A percentile compares a stretch with the other conserved stretches of the same genome.
Evolutionary conservation across 1,284 basidiomycete genomes (phyloP).

Genomic region (Leccinum solheimii): DNA sequence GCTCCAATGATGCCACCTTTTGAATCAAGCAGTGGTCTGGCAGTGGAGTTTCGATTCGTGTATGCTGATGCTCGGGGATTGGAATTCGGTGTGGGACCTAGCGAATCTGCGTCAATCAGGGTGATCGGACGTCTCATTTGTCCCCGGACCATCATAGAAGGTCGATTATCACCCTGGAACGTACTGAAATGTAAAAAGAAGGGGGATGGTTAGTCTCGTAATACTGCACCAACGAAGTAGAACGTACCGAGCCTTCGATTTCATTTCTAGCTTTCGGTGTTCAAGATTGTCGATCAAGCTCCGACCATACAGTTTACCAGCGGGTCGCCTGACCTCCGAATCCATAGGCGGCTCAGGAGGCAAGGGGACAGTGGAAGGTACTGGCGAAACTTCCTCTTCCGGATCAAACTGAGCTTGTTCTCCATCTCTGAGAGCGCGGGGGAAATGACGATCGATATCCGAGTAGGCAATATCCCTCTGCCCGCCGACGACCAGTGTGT

Average conservation of each 20-base stretch:
- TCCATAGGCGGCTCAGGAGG: constrained; percentile 29
- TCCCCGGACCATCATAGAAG: constrained; percentile 80
- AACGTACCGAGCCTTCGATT: constrained; percentile 67
- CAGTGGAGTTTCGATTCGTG: constrained; percentile 49
- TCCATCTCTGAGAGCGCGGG: constrained; percentile 68
- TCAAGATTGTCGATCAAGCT: constrained; percentile 83
- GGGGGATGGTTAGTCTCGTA: constrained; percentile 10
- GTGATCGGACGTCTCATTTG: constrained; percentile 57
- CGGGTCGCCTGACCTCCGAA: constrained; percentile 45
- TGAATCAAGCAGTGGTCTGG: constrained; percentile 62
- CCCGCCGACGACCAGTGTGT: constrained; percentile 66
- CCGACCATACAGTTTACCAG: constrained; percentile 77
- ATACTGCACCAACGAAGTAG: constrained; percentile 3
- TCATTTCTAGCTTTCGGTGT: constrained; percentile 70
- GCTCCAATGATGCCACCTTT: constrained; percentile 37
- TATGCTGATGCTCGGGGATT: constrained; percentile 37
- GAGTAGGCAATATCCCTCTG: constrained; percentile 60
- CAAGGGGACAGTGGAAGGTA: constrained; percentile 37
- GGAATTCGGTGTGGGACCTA: constrained; percentile 38
- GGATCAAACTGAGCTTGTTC: constrained; percentile 61
- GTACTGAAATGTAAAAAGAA: constrained; percentile 43
- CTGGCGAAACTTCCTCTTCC: constrained; percentile 42
- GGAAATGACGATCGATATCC: constrained; percentile 59
- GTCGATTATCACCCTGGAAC: constrained; percentile 73
- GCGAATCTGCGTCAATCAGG: constrained; percentile 66